A percentile compares a stretch with the other conserved stretches of the same genome.
Evolutionary conservation across 257 asterid genomes (phyloP).

Genomic region (Paulownia fortunei): DNA sequence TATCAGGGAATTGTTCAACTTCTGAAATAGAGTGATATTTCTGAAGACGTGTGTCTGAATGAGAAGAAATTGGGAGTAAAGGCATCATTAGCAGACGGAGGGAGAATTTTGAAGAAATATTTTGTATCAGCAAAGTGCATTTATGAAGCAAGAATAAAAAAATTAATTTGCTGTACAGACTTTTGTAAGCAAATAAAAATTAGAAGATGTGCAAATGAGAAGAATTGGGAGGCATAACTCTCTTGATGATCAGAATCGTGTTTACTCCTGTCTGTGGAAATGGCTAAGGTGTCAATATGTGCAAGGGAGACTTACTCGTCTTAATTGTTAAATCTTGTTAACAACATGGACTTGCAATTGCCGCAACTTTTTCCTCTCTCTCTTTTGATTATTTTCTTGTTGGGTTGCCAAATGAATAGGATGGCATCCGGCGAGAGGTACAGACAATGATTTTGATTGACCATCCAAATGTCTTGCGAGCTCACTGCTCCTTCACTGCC

Average conservation of each 20-base stretch:
- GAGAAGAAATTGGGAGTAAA: constrained; percentile 3
- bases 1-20: neutral
- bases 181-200: neutral
- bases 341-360: neutral
- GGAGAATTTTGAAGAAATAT: neutral
- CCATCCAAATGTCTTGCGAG: constrained; percentile 90
- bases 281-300: constrained; percentile 22
- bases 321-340: constrained; percentile 29
- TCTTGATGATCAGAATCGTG: neutral
- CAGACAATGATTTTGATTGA: constrained; percentile 89
- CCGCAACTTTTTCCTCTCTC: constrained; percentile 20
- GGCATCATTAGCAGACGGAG: neutral
- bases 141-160: neutral
- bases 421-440: constrained; percentile 96
- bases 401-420: constrained; percentile 58
- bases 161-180: neutral
- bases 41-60: neutral
- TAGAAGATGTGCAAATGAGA: neutral
- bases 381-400: constrained; percentile 5
- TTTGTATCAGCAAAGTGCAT: neutral
- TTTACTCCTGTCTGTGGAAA: neutral
- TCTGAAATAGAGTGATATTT: constrained; percentile 9
- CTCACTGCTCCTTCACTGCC: constrained; percentile 90
- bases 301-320: constrained; percentile 19
- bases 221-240: neutral